Evolutionary conservation across 2,329 filamentous ascomycete genomes (phyloP).

Genomic region (Colletotrichum chrysophilum): DNA sequence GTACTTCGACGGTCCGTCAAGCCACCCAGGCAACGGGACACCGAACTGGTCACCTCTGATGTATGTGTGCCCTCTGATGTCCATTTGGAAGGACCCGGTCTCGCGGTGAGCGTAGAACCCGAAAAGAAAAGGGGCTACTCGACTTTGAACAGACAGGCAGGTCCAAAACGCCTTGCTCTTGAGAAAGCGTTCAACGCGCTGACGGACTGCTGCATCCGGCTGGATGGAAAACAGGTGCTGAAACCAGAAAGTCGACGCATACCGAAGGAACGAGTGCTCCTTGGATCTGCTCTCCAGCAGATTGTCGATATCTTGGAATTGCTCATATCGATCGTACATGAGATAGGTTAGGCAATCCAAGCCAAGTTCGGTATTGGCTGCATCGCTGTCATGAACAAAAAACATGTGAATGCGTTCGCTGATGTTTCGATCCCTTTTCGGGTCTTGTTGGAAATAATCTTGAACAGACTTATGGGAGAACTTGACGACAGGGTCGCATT

Average conservation of each 20-base stretch:
- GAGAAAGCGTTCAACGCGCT: no score
- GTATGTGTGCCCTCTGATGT: no score
- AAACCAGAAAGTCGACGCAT: not conserved
- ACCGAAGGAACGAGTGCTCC: not conserved
- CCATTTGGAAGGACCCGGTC: no score
- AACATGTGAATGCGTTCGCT: not conserved
- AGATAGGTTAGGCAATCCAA: not conserved
- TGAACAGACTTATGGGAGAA: not conserved
- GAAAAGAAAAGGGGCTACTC: no score
- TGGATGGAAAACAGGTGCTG: not conserved
- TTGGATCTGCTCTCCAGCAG: not conserved
- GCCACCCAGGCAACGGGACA: no score
- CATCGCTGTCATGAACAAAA: not conserved
- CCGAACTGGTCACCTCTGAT: no score
- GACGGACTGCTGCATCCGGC: no score
- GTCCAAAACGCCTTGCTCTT: no score
- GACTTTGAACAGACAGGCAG: no score
- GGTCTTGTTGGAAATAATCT: not conserved
- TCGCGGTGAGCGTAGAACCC: no score
- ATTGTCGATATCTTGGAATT: not conserved
- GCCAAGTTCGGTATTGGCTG: not conserved
- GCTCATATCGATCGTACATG: not conserved
- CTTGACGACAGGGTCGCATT: not conserved
- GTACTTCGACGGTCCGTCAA: no score
- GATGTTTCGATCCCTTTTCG: no score